These are phyloP conservation scores for Linum usitatissimum DNA, from an alignment of 345 rosid genomes.

Conservation along the genomic window DNA sequence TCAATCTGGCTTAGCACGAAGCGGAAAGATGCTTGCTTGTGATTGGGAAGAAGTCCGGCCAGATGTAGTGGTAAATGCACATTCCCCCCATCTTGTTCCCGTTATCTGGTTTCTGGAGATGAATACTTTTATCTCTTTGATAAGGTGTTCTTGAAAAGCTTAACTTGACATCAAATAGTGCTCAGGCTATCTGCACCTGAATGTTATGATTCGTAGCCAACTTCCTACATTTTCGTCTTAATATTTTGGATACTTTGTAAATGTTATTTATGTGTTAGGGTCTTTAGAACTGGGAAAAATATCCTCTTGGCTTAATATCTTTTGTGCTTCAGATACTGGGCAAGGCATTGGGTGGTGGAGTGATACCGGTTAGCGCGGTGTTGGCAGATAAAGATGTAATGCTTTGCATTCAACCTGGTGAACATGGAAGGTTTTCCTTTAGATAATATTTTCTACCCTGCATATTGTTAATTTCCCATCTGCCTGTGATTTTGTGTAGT, in stretches of 20 bases:
- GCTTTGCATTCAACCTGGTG: slow-evolving; percentile 94
- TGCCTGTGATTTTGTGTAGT: slow-evolving; percentile 6
- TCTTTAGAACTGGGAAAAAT: no score
- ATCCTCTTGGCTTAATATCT: not conserved
- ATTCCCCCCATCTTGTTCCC: not conserved
- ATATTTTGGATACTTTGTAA: no score
- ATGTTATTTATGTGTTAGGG: no score
- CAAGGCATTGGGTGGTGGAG: slow-evolving; percentile 98
- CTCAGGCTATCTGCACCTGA: no score
- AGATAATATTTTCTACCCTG: not conserved
- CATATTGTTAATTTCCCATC: not conserved
- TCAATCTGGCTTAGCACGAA: slow-evolving; percentile 85
- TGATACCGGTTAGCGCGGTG: slow-evolving; percentile 86
- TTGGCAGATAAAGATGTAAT: slow-evolving; percentile 79
- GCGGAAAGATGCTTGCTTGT: slow-evolving; percentile 87
- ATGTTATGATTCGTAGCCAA: no score
- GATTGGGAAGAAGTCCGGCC: slow-evolving; percentile 93
- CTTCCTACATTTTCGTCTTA: no score
- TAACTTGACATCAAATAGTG: no score
- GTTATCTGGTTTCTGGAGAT: no score
- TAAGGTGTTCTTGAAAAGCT: slow-evolving; percentile 1
- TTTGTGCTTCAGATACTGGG: slow-evolving; percentile 51
- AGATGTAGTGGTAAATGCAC: slow-evolving; percentile 69
- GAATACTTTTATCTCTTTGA: not conserved
- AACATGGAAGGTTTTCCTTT: slow-evolving; percentile 71